phyloP scores from a whole-genome alignment of 2,329 filamentous ascomycete genomes.

The Epicoccum nigrum region DNA sequence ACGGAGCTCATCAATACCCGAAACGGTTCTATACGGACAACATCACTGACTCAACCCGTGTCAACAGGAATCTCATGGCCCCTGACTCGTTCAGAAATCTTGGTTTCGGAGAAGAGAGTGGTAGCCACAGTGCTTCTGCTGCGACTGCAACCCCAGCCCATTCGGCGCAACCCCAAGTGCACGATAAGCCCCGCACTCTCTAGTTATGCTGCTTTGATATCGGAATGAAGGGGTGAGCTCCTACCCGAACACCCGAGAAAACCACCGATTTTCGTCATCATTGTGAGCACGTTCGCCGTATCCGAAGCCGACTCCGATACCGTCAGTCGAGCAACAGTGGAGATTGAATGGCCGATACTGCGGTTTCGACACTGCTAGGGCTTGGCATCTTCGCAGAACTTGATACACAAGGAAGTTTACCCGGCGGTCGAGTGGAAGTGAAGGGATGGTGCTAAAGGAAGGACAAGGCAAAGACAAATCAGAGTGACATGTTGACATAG shows the following conservation, averaged over 20 bases:
- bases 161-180: slow-evolving; percentile 29
- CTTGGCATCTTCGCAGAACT: background rate
- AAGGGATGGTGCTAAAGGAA: slow-evolving; percentile 7
- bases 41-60: slow-evolving; percentile 28
- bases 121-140: slow-evolving; percentile 19
- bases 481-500: slow-evolving; percentile 33
- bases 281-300: slow-evolving; percentile 10
- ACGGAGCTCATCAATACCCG: slow-evolving; percentile 15
- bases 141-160: slow-evolving; percentile 36
- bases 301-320: slow-evolving; percentile 15
- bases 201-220: slow-evolving; percentile 22
- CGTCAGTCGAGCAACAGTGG: slow-evolving; percentile 2
- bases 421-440: background rate
- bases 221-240: slow-evolving; percentile 31
- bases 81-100: slow-evolving; percentile 94
- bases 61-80: slow-evolving; percentile 82
- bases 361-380: slow-evolving; percentile 38
- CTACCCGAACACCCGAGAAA: slow-evolving; percentile 38
- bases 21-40: slow-evolving; percentile 14
- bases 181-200: slow-evolving; percentile 32
- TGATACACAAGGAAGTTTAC: background rate
- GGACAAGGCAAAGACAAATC: slow-evolving; percentile 23
- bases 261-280: slow-evolving; percentile 10
- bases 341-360: slow-evolving; percentile 13
- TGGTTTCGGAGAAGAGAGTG: slow-evolving; percentile 70